Evolutionary conservation across 352 stramenopile species (phyloP), one percentile per base, ranked within the genome.

Genomic region (Pythium brachiatum): DNA sequence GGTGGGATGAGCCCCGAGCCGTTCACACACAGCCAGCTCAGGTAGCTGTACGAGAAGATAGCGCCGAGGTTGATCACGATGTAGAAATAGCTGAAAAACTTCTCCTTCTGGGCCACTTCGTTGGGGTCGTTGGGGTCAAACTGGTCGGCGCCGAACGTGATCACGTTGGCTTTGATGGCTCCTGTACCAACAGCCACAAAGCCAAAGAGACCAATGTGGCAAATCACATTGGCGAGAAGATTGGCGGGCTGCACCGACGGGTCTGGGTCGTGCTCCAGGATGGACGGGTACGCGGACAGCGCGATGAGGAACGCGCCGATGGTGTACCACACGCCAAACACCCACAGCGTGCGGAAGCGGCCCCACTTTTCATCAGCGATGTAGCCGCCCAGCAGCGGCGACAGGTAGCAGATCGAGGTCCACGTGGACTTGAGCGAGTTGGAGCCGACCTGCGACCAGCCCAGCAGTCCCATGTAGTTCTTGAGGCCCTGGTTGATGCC

Each of bases 21-120:
- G 69, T 96, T 76, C 6, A 97, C 87, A 61, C 86, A 97, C 0
- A 97, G 75, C 38, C 95, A 82, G 15, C 87, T 94, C 2, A 97
- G 68, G 55, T 97, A 93, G 8, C 85, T 89, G 72, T 96, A 97
- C 43, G 88, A 95, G 53, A 97, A 90, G 60, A 96, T 84, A 20
- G 91, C 88, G 55, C 91, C 91, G 47, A 96, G 70, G 66, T 97
- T 97, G 63, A 97, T 94, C 43, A 91, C 81, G 61, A 89, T 92
- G 76, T 97, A 96, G 71, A 97, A 97, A 61, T 92, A 97, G 64
- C 76, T 90, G 72, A 97, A 97, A 55, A 96, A 97, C 26, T 83
- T 81, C 31, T 90, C 73, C 57, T 92, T 92, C 70, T 94, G 84
- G 21, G 69, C 78, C 12, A 82, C 70, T 60, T 95, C 83, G 48